Evolutionary conservation across 2,329 filamentous ascomycete genomes (phyloP).

Genomic region (Aspergillus pseudotamarii): DNA sequence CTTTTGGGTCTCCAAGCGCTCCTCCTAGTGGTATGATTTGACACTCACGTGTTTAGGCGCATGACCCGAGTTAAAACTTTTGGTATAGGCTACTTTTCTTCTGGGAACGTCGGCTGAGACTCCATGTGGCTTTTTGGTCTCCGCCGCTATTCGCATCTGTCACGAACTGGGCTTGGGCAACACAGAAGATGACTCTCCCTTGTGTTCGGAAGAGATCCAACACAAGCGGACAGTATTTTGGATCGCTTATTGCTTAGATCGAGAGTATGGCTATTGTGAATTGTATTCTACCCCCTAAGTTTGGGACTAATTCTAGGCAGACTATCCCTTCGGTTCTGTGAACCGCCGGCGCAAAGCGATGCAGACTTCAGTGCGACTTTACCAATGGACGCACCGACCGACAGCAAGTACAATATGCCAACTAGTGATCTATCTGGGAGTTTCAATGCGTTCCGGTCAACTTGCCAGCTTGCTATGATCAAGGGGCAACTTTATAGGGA

Average conservation of each 20-base stretch:
- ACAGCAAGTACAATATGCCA: slow-evolving; percentile 5
- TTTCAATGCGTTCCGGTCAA: slow-evolving; percentile 17
- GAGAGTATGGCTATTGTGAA: slow-evolving; percentile 15
- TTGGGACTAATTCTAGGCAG: slow-evolving; percentile 11
- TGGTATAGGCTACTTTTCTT: slow-evolving; percentile 14
- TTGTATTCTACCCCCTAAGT: not conserved
- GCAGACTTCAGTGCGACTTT: slow-evolving; percentile 14
- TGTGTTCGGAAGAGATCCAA: slow-evolving; percentile 10
- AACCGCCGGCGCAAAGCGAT: slow-evolving; percentile 16
- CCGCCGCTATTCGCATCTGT: slow-evolving; percentile 18
- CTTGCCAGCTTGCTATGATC: slow-evolving; percentile 20
- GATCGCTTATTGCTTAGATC: slow-evolving; percentile 22
- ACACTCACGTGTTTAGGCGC: not conserved
- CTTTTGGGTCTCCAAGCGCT: slow-evolving; percentile 19
- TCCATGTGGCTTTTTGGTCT: slow-evolving; percentile 17
- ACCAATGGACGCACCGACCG: slow-evolving; percentile 5
- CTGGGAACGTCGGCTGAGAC: slow-evolving; percentile 15
- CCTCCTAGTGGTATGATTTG: slow-evolving; percentile 17
- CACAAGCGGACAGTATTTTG: slow-evolving; percentile 19
- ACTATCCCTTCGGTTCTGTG: slow-evolving; percentile 20
- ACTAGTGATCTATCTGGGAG: slow-evolving; percentile 4
- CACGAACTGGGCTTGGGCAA: slow-evolving; percentile 17
- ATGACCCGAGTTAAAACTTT: not conserved
- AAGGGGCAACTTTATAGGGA: slow-evolving; percentile 18
- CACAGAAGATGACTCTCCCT: not conserved